Percentiles rank a stretch among this genome's conserved stretches.
phyloP scores from a whole-genome alignment of 139 green algal genomes.

The Limnomonas spitsbergensis region DNA sequence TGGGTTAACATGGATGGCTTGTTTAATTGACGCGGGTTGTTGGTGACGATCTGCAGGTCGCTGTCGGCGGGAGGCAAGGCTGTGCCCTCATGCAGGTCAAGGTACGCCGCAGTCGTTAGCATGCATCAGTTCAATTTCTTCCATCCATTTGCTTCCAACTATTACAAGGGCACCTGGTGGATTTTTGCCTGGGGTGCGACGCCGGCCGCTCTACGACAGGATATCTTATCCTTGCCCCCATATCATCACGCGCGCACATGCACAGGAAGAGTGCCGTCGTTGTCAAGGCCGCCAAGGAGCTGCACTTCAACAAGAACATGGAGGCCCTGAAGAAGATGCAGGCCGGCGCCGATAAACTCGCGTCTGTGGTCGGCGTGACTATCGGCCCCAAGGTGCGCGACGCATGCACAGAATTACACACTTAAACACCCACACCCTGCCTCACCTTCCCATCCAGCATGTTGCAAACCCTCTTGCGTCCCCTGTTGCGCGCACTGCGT shows the following conservation, averaged over 20 bases:
- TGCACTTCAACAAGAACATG: conserved; percentile 98
- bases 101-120: too few relatives aligned
- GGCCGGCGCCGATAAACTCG: conserved; percentile 96
- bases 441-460: too few relatives aligned
- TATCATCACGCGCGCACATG: neutral
- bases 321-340: conserved; percentile 96
- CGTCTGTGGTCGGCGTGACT: conserved; percentile 96
- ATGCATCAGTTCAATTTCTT: too few relatives aligned
- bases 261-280: conserved; percentile 33
- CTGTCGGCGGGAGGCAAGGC: neutral
- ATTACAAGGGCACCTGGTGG: too few relatives aligned
- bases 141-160: too few relatives aligned
- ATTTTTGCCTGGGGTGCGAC: neutral
- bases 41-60: neutral
- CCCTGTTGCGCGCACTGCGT: too few relatives aligned
- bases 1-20: neutral
- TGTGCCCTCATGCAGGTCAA: neutral
- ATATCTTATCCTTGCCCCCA: neutral
- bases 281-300: conserved; percentile 87
- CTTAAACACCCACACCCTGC: too few relatives aligned
- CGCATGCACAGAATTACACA: too few relatives aligned
- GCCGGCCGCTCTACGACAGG: neutral
- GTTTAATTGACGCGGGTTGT: neutral
- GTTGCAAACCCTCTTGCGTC: too few relatives aligned
- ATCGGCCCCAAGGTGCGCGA: conserved; percentile 88